Evolutionary conservation across 1,139 yeast genomes (phyloP), one percentile per base, ranked within the genome.

Genomic region (Arxiozyma bovina): DNA sequence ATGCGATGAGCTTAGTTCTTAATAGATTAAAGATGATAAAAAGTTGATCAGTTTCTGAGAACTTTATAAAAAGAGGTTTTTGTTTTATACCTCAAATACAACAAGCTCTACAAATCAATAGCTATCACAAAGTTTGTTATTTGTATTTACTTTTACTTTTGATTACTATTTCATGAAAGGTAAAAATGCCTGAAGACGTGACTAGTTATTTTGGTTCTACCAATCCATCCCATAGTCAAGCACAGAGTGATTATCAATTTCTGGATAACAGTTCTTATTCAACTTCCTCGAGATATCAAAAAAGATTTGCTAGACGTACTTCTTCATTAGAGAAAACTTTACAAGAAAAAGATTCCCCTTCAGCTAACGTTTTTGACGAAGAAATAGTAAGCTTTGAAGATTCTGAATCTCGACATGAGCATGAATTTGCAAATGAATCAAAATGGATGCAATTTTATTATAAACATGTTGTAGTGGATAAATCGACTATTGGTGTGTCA

Each of bases 401-500:
- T 23, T 42, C 34, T 17, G 54, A 55, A 47, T 47, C 48, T 34
- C 53, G 49, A 27, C 23, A 52, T 3, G 45, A 55, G 30, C 50
- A 54, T 34, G 51, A 51, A 12, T 48, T 48, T 21, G 60, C 60
- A 48, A 54, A 60, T 55, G 52, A 56, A 22, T 57, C 63, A 11
- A 51, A 53, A 20, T 65, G 67, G 67, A 57, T 58, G 48, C 55
- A 57, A 45, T 53, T 63, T 38, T 63, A 64, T 50, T 54, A 61
- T 51, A 60, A 63, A 48, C 53, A 63, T 59, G 42, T 65, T 21
- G 53, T 65, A n/a, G 65, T 63, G 4, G 68, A 65, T 52, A 62
- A 60, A 51, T 54, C 63, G 7, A 60, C 61, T 15, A 53, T 59
- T 17, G 64, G 61, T 38, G 57, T 60, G 1, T 60, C 67, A 2